These are phyloP conservation scores for Yamadazyma laniorum DNA, from an alignment of 805 yeast genomes.

Conservation along the genomic window DNA sequence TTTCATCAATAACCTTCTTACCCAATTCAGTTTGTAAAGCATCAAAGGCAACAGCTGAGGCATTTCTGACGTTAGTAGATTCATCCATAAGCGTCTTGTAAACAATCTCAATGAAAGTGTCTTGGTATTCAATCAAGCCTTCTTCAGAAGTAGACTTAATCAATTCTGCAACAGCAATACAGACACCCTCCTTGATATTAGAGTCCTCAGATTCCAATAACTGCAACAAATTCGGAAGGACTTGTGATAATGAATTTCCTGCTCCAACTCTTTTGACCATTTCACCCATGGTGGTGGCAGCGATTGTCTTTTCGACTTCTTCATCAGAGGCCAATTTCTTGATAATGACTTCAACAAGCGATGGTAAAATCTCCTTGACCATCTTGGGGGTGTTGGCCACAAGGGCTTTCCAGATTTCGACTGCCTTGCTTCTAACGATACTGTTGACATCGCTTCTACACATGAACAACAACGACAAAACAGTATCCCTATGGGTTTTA, in stretches of 20 bases:
- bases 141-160: conserved; percentile 69
- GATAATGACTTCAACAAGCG: conserved; percentile 76
- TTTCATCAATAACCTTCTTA: conserved; percentile 79
- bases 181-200: conserved; percentile 77
- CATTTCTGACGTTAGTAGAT: conserved; percentile 71
- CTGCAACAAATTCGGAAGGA: conserved; percentile 81
- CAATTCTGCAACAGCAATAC: conserved; percentile 87
- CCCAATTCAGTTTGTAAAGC: conserved; percentile 81
- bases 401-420: conserved; percentile 94
- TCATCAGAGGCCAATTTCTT: conserved; percentile 81
- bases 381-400: conserved; percentile 96
- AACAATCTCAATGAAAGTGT: conserved; percentile 67
- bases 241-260: conserved; percentile 74
- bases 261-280: conserved; percentile 92
- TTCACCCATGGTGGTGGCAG: conserved; percentile 93
- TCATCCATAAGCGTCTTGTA: conserved; percentile 77
- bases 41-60: conserved; percentile 92
- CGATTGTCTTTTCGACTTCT: conserved; percentile 75
- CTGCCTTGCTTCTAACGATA: conserved; percentile 82
- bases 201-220: conserved; percentile 66
- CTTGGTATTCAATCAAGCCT: conserved; percentile 62
- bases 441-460: conserved; percentile 92
- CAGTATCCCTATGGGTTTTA: conserved; percentile 79
- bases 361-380: conserved; percentile 85
- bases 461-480: conserved; percentile 81